These are phyloP conservation scores for Pseudogymnoascus pannorum DNA, from an alignment of 2,329 filamentous ascomycete species.

Conservation along the genomic window DNA sequence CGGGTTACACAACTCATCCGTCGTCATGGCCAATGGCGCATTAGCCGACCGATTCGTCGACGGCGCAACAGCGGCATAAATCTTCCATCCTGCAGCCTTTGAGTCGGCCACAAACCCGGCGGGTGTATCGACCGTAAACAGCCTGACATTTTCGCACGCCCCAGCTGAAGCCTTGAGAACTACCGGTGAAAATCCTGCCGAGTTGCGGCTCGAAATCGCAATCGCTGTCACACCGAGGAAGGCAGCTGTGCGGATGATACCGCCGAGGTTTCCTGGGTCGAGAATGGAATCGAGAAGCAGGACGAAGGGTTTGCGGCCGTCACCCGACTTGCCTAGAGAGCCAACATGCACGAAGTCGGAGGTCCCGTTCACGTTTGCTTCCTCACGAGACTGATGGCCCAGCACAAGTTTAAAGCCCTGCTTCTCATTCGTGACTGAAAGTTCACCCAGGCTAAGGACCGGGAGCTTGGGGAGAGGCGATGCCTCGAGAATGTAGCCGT, in stretches of 20 bases:
- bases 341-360: conserved; percentile 39
- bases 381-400: conserved; percentile 65
- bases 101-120: conserved; percentile 63
- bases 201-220: conserved; percentile 64
- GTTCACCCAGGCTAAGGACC: conserved; percentile 45
- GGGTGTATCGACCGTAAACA: conserved; percentile 64
- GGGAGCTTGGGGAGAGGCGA: conserved; percentile 73
- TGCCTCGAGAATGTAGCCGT: conserved; percentile 80
- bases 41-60: conserved; percentile 34
- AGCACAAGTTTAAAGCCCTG: conserved; percentile 52
- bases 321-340: conserved; percentile 13
- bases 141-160: conserved; percentile 69
- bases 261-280: conserved; percentile 86
- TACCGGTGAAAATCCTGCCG: conserved; percentile 66
- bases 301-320: conserved; percentile 58
- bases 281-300: conserved; percentile 69
- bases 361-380: conserved; percentile 64
- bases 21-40: conserved; percentile 31
- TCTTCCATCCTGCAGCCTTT: conserved; percentile 66
- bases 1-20: conserved; percentile 47
- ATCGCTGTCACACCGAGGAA: conserved; percentile 88
- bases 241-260: conserved; percentile 78
- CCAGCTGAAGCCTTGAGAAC: conserved; percentile 84
- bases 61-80: conserved; percentile 66
- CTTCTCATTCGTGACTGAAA: conserved; percentile 21